Percentiles rank a stretch among this genome's conserved stretches.
Evolutionary conservation across 2,329 filamentous ascomycete species (phyloP).

Genomic region (Fusarium multiceps): DNA sequence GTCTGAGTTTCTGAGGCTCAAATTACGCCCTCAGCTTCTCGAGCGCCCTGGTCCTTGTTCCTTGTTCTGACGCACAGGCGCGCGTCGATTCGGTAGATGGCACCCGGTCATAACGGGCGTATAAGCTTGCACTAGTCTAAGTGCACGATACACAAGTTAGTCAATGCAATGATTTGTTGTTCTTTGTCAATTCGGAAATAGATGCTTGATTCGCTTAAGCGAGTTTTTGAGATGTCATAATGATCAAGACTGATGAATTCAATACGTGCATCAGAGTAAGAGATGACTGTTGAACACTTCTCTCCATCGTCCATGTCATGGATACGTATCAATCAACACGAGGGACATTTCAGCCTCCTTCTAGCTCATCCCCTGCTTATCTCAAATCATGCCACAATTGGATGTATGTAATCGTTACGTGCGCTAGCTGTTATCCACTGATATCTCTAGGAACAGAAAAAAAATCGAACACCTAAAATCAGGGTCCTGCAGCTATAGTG

Average conservation of each 20-base stretch:
- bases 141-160: background rate
- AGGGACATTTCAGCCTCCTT: slow-evolving; percentile 15
- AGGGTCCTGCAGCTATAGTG: slow-evolving; percentile 40
- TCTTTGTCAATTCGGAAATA: background rate
- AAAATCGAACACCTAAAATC: slow-evolving; percentile 31
- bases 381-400: slow-evolving; percentile 31
- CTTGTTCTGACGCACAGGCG: slow-evolving; percentile 26
- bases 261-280: background rate
- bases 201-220: background rate
- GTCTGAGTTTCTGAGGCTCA: slow-evolving; percentile 4
- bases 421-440: slow-evolving; percentile 36
- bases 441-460: slow-evolving; percentile 18
- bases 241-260: background rate
- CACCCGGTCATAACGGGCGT: slow-evolving; percentile 13
- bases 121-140: slow-evolving; percentile 26
- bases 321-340: background rate
- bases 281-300: background rate
- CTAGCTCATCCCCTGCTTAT: slow-evolving; percentile 15
- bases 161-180: background rate
- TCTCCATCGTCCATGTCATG: slow-evolving; percentile 2
- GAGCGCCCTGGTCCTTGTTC: slow-evolving; percentile 26
- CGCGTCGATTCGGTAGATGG: slow-evolving; percentile 29
- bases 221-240: background rate
- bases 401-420: slow-evolving; percentile 41
- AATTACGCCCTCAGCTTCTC: slow-evolving; percentile 2